These are phyloP conservation scores for Diplodia seriata DNA, from an alignment of 2,329 filamentous ascomycete species.

Conservation along the genomic window DNA sequence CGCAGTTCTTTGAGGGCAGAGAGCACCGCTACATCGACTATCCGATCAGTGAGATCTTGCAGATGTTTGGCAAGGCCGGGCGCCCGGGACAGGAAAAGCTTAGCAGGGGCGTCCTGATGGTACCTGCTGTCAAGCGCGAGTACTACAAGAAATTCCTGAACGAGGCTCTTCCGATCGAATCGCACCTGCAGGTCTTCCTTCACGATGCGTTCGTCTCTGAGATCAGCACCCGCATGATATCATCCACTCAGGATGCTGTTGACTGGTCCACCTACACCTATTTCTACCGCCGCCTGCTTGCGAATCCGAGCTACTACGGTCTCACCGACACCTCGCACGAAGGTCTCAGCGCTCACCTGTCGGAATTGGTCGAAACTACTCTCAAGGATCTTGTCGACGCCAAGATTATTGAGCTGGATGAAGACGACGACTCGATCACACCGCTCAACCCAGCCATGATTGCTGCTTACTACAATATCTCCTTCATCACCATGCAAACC, in stretches of 20 bases:
- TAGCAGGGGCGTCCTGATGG: constrained; percentile 93
- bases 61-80: constrained; percentile 97
- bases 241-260: constrained; percentile 94
- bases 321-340: constrained; percentile 88
- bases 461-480: constrained; percentile 98
- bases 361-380: constrained; percentile 91
- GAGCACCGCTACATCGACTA: constrained; percentile 99
- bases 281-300: constrained; percentile 92
- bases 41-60: constrained; percentile 87
- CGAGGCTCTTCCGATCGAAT: constrained; percentile 94
- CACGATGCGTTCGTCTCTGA: constrained; percentile 97
- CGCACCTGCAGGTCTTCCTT: constrained; percentile 86
- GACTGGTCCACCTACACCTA: constrained; percentile 99
- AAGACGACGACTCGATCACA: constrained; percentile 82
- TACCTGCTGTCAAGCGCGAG: constrained; percentile 90
- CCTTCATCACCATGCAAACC: constrained; percentile 99
- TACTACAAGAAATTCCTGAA: constrained; percentile 99
- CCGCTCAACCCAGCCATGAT: constrained; percentile 98
- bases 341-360: constrained; percentile 90
- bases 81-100: constrained; percentile 78
- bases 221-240: constrained; percentile 93
- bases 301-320: constrained; percentile 96
- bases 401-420: constrained; percentile 94
- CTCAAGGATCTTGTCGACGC: constrained; percentile 89
- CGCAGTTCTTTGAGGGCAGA: constrained; percentile 94